Evolutionary conservation across 2,329 filamentous ascomycete species (phyloP).

Genomic region (Didymella exigua): DNA sequence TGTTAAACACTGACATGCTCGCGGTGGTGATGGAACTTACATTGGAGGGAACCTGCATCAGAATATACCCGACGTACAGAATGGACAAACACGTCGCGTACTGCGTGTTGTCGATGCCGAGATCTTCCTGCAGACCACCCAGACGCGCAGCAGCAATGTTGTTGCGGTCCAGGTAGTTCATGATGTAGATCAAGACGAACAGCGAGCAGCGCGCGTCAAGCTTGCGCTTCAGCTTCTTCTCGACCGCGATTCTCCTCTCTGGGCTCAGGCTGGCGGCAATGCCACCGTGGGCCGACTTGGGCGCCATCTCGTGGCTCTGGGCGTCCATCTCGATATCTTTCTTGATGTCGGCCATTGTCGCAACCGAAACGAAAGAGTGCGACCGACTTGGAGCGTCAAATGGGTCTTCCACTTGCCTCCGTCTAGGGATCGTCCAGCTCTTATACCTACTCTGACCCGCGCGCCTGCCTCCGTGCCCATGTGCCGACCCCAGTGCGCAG

Average conservation of each 20-base stretch:
- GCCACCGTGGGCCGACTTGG: constrained; percentile 8
- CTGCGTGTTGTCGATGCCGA: constrained; percentile 38
- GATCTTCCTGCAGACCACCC: constrained; percentile 41
- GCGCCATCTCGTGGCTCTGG: constrained; percentile 12
- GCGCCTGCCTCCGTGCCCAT: constrained; percentile 3
- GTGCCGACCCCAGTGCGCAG: constrained; percentile 11
- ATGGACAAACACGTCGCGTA: constrained; percentile 45
- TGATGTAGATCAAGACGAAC: constrained; percentile 47
- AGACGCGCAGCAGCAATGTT: constrained; percentile 45
- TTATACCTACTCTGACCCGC: constrained; percentile 9
- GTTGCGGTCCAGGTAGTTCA: constrained; percentile 44
- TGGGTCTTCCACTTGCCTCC: background rate
- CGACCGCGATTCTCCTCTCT: constrained; percentile 37
- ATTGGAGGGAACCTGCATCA: background rate
- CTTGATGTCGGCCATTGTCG: constrained; percentile 17
- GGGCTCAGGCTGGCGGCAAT: constrained; percentile 37
- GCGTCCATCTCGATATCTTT: constrained; percentile 10
- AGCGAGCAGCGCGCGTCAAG: constrained; percentile 40
- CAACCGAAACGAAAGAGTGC: background rate
- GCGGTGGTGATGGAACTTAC: background rate
- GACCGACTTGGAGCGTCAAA: constrained; percentile 12
- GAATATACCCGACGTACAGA: constrained; percentile 29
- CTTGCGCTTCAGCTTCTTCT: constrained; percentile 45
- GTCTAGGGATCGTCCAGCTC: background rate
- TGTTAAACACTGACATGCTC: background rate